phyloP scores from a whole-genome alignment of 345 rosid species.

The Corymbia maculata region DNA sequence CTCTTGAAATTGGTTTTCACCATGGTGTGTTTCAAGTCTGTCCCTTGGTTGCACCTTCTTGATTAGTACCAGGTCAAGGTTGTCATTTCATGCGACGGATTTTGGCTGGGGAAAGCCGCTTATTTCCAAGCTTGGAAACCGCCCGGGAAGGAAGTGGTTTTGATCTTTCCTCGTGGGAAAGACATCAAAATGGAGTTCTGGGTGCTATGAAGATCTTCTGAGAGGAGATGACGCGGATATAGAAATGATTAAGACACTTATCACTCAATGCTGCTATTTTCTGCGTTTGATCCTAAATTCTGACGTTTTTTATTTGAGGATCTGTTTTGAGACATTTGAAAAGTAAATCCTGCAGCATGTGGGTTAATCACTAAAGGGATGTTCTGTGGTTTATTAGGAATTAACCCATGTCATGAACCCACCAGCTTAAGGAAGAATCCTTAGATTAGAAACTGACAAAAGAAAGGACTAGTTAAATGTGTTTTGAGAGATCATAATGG shows the following conservation, averaged over 20 bases:
- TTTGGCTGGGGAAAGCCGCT: slow-evolving; percentile 88
- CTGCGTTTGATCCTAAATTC: background rate
- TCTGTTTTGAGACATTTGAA: background rate
- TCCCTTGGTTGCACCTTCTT: slow-evolving; percentile 68
- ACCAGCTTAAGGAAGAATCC: background rate
- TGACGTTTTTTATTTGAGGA: background rate
- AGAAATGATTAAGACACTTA: background rate
- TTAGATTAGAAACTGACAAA: background rate
- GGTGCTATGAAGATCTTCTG: slow-evolving; percentile 67
- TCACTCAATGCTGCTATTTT: background rate
- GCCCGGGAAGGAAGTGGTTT: slow-evolving; percentile 75
- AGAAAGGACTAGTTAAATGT: background rate
- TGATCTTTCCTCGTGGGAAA: slow-evolving; percentile 77
- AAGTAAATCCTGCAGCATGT: background rate
- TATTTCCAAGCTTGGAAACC: slow-evolving; percentile 69
- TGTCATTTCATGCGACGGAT: slow-evolving; percentile 60
- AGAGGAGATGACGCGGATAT: slow-evolving; percentile 23
- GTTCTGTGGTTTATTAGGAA: background rate
- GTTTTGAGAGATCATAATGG: background rate
- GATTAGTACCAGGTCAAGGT: slow-evolving; percentile 79
- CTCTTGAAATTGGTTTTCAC: background rate
- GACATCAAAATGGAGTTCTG: slow-evolving; percentile 63
- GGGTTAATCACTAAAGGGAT: background rate
- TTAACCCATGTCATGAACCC: background rate
- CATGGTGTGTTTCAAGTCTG: slow-evolving; percentile 28